Conservation (phyloP, 1,284 basidiomycete genomes). For the Schizophyllum commune region DNA sequence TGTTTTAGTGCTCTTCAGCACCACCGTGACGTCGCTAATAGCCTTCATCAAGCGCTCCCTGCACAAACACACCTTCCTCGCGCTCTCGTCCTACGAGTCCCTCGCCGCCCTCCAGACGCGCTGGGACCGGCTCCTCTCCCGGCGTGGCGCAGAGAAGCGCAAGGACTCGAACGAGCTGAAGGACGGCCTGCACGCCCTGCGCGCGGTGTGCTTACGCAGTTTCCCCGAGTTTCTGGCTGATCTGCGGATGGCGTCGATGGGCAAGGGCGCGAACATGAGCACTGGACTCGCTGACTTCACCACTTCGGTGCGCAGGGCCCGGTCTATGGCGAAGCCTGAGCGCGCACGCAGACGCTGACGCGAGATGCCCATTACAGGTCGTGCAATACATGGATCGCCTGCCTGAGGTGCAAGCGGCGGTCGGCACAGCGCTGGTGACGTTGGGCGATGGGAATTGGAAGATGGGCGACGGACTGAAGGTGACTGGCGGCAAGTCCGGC, state of each 20-base stretch:
- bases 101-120: constrained; percentile 44
- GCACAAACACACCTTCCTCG: constrained; percentile 80
- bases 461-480: constrained; percentile 73
- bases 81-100: constrained; percentile 57
- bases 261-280: constrained; percentile 41
- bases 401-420: constrained; percentile 60
- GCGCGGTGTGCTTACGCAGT: constrained; percentile 62
- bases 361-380: constrained; percentile 33
- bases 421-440: constrained; percentile 51
- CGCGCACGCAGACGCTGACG: not conserved
- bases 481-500: constrained; percentile 38
- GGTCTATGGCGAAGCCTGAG: constrained; percentile 1
- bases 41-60: constrained; percentile 72
- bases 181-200: constrained; percentile 55
- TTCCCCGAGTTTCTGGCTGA: constrained; percentile 78
- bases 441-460: constrained; percentile 83
- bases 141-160: constrained; percentile 30
- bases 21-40: constrained; percentile 54
- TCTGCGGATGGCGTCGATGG: constrained; percentile 52
- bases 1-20: constrained; percentile 52
- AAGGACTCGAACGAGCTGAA: constrained; percentile 58
- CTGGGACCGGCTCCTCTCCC: constrained; percentile 60
- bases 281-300: constrained; percentile 60
- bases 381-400: constrained; percentile 61
- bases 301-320: constrained; percentile 37